phyloP scores from a whole-genome alignment of 2,329 filamentous ascomycete genomes.

The Coccinonectria pachysandricola region DNA sequence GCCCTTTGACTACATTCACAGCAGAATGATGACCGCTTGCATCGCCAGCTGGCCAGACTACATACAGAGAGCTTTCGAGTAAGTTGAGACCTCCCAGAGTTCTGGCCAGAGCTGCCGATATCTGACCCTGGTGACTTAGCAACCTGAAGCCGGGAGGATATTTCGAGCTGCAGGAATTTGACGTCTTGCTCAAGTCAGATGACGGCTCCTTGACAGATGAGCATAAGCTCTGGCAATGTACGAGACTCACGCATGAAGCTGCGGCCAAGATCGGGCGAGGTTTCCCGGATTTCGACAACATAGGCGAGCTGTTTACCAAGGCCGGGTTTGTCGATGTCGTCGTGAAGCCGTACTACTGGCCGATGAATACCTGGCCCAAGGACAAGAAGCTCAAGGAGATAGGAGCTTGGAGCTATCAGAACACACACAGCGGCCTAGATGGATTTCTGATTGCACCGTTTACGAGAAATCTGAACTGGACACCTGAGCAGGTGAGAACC shows the following conservation, averaged over 20 bases:
- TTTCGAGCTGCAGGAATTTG: background rate
- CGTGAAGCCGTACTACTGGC: constrained; percentile 11
- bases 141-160: background rate
- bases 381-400: constrained; percentile 11
- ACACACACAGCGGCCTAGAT: constrained; percentile 7
- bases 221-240: constrained; percentile 4
- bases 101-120: too few relatives aligned
- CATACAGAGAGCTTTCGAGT: constrained; percentile 1
- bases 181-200: background rate
- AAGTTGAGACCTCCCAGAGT: too few relatives aligned
- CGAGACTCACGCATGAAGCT: constrained; percentile 5
- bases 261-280: constrained; percentile 6
- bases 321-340: constrained; percentile 8
- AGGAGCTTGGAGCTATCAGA: constrained; percentile 7
- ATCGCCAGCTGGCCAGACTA: constrained; percentile 2
- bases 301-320: constrained; percentile 7
- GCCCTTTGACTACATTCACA: constrained; percentile 2
- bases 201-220: constrained; percentile 2
- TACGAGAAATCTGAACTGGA: constrained; percentile 7
- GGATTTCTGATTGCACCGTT: constrained; percentile 8
- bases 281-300: constrained; percentile 9
- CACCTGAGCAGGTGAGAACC: constrained; percentile 3
- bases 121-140: too few relatives aligned
- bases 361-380: constrained; percentile 7
- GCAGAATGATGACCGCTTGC: constrained; percentile 2